Evolutionary conservation across 805 yeast species (phyloP).

Genomic region (Wickerhamiella bombiphila): DNA sequence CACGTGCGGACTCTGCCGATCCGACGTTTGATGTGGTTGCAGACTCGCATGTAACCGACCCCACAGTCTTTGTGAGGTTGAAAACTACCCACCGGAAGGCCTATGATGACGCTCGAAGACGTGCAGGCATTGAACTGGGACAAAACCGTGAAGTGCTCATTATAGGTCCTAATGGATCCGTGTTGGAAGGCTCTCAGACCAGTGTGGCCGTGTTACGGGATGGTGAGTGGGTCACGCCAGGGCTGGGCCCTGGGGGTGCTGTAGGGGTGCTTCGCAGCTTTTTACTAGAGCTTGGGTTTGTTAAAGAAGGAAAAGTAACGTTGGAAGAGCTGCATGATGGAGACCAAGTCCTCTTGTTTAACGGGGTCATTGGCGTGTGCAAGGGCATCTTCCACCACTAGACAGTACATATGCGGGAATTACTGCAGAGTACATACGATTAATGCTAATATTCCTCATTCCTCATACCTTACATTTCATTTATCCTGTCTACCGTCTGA

Average conservation of each 20-base stretch:
- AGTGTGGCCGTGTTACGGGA: constrained; percentile 52
- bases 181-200: constrained; percentile 74
- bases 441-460: too few species aligned
- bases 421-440: too few species aligned
- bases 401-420: too few species aligned
- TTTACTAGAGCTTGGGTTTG: constrained; percentile 37
- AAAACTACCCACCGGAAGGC: constrained; percentile 64
- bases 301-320: constrained; percentile 39
- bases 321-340: constrained; percentile 42
- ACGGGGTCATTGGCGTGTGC: constrained; percentile 66
- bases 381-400: constrained; percentile 1
- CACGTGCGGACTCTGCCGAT: constrained; percentile 11
- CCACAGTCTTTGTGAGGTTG: constrained; percentile 53
- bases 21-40: constrained; percentile 47
- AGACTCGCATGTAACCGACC: constrained; percentile 38
- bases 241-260: constrained; percentile 59
- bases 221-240: constrained; percentile 67
- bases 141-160: constrained; percentile 52
- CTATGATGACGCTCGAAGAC: constrained; percentile 47
- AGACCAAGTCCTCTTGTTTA: constrained; percentile 56
- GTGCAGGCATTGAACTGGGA: constrained; percentile 19
- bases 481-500: too few species aligned
- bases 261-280: constrained; percentile 69
- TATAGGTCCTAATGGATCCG: constrained; percentile 40
- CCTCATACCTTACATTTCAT: too few species aligned